Evolutionary conservation across 176 grass and related monocot species (phyloP), one percentile per base, ranked within the genome.

Genomic region (Urochloa ruziziensis): DNA sequence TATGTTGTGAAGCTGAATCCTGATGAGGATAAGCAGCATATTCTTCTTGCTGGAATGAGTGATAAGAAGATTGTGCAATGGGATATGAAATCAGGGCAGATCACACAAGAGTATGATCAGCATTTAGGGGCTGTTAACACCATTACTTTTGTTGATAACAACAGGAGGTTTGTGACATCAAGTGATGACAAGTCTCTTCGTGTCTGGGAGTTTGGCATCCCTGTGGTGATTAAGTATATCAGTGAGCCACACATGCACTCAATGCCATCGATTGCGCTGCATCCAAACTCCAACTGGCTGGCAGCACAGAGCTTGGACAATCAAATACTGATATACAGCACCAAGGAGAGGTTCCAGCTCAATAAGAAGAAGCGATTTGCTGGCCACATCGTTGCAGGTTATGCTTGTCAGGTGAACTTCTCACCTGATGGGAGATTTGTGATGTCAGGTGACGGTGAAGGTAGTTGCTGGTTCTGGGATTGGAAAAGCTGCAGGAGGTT

Each of bases 41-140:
- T 99, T 83, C 93, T 99, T 42, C 89, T 99, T 19, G 91, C 96
- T n/a, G 96, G 96, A 37, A 99, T 99, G 96, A 99, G 96, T 3
- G 96, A 99, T 56, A 99, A 99, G 91, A 99, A 99, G 83, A 99
- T 99, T 56, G 96, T 99, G 24, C 96, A 99, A 78, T 99, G 96
- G 96, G 96, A 99, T 70, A 90, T 99, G 87, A 99, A 88, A 36
- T 99, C 96, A 36, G 96, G 96, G 10, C 82, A 90, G 80, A 99
- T 99, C 63, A 99, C 96, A 0, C 96, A 99, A 62, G 96, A 99
- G 85, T 99, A 99, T 42, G 96, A 99, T 80, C 96, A 99, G 13
- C 96, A 99, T 73, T 80, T 98, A 27, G 93, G 93, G 19, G 96
- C 96, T 4, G 96, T 98, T 34, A 98, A 98, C 84, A 98, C 96